Conservation (phyloP, 345 rosid genomes). For the Pistacia integerrima region DNA sequence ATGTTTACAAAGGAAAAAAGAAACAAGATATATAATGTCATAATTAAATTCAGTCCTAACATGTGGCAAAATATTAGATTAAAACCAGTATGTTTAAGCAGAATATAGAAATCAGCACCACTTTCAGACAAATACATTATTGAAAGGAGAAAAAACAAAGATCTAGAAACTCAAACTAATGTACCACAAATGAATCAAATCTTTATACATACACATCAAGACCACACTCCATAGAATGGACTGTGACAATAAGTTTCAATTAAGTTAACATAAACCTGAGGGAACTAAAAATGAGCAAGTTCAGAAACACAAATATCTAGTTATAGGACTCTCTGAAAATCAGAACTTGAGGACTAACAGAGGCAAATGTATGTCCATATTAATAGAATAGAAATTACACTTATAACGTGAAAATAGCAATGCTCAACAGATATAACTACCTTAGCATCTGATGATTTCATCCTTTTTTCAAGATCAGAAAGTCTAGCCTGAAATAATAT, state of each 20-base stretch:
- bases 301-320: neutral
- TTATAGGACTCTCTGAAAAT: neutral
- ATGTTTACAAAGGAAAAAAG: no score
- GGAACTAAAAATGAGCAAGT: neutral
- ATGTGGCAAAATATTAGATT: no score
- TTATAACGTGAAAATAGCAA: neutral
- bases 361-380: no score
- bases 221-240: neutral
- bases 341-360: neutral
- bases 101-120: no score
- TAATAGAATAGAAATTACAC: neutral
- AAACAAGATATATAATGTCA: no score
- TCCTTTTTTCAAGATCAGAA: constrained; percentile 70
- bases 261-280: neutral
- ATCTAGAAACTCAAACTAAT: no score
- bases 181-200: no score
- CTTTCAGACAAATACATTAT: no score
- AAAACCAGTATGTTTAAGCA: no score
- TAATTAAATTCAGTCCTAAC: no score
- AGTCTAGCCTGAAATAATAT: constrained; percentile 60
- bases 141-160: no score
- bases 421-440: constrained; percentile 31
- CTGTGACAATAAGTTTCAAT: neutral
- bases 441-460: constrained; percentile 60
- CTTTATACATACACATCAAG: no score